A percentile compares a stretch with the other conserved stretches of the same genome.
phyloP scores from a whole-genome alignment of 352 stramenopile genomes.

The Aphanomyces astaci region DNA sequence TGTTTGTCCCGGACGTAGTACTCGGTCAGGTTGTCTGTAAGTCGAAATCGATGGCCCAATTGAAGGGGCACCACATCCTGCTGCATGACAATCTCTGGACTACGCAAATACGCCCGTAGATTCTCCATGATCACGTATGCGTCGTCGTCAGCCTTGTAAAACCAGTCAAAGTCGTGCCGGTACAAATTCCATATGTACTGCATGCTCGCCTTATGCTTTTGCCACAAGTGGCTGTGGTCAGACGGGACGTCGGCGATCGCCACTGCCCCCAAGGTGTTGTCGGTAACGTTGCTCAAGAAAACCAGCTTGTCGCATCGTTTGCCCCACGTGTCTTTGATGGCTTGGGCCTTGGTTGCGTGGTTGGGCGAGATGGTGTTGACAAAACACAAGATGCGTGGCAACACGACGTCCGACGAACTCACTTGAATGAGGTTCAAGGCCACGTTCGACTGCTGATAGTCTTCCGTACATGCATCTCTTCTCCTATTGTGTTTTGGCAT shows the following conservation, averaged over 20 bases:
- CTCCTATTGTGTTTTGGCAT: too few species aligned
- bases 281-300: slow-evolving; percentile 24
- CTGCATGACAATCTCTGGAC: slow-evolving; percentile 22
- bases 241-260: not conserved
- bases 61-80: slow-evolving; percentile 21
- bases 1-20: slow-evolving; percentile 70
- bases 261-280: not conserved
- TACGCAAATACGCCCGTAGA: slow-evolving; percentile 19
- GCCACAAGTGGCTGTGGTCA: slow-evolving; percentile 21
- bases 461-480: slow-evolving; percentile 33
- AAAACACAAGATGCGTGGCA: slow-evolving; percentile 22
- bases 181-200: slow-evolving; percentile 22
- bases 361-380: slow-evolving; percentile 22
- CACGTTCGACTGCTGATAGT: slow-evolving; percentile 38
- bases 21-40: slow-evolving; percentile 56
- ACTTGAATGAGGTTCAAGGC: slow-evolving; percentile 42
- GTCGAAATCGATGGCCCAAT: slow-evolving; percentile 55
- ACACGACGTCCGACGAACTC: slow-evolving; percentile 1
- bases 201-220: slow-evolving; percentile 23
- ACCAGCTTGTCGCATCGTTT: slow-evolving; percentile 18
- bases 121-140: slow-evolving; percentile 25
- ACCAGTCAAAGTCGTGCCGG: slow-evolving; percentile 23
- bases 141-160: slow-evolving; percentile 26
- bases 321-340: slow-evolving; percentile 22
- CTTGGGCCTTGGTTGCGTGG: slow-evolving; percentile 11